phyloP scores from a whole-genome alignment of 2,329 filamentous ascomycete species.

The Cladosporium cucumerinum region DNA sequence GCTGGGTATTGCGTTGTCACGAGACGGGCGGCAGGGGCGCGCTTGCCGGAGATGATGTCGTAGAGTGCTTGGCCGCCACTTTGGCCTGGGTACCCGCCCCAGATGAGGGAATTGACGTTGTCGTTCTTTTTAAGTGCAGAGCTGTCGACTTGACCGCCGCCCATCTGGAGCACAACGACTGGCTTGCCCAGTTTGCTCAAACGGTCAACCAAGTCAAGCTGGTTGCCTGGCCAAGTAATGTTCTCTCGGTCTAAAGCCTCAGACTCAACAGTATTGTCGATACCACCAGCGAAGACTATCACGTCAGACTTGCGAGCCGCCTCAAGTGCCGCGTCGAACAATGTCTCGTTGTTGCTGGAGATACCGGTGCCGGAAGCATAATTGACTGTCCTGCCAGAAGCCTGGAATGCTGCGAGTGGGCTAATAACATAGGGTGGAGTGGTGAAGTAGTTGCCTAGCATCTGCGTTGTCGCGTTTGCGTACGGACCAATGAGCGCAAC shows the following conservation, averaged over 20 bases:
- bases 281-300: slow-evolving; percentile 25
- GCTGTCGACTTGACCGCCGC: slow-evolving; percentile 44
- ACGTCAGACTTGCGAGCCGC: slow-evolving; percentile 23
- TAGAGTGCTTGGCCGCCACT: slow-evolving; percentile 42
- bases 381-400: slow-evolving; percentile 15
- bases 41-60: slow-evolving; percentile 43
- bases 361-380: slow-evolving; percentile 23
- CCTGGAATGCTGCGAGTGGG: slow-evolving; percentile 23
- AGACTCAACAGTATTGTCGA: slow-evolving; percentile 41
- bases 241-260: slow-evolving; percentile 41
- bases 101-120: slow-evolving; percentile 42
- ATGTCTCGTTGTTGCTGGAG: slow-evolving; percentile 19
- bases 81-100: slow-evolving; percentile 46
- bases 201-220: slow-evolving; percentile 40
- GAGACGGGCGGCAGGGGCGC: slow-evolving; percentile 42
- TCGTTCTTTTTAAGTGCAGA: slow-evolving; percentile 38
- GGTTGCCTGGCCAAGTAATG: slow-evolving; percentile 43
- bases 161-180: slow-evolving; percentile 37
- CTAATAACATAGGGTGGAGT: slow-evolving; percentile 23
- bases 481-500: slow-evolving; percentile 56
- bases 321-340: slow-evolving; percentile 20
- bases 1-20: slow-evolving; percentile 38
- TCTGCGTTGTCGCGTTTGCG: slow-evolving; percentile 52
- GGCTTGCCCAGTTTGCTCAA: slow-evolving; percentile 39
- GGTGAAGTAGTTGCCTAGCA: slow-evolving; percentile 54